These are phyloP conservation scores for Arctium lappa DNA, from an alignment of 129 eudicot genomes.

Conservation along the genomic window DNA sequence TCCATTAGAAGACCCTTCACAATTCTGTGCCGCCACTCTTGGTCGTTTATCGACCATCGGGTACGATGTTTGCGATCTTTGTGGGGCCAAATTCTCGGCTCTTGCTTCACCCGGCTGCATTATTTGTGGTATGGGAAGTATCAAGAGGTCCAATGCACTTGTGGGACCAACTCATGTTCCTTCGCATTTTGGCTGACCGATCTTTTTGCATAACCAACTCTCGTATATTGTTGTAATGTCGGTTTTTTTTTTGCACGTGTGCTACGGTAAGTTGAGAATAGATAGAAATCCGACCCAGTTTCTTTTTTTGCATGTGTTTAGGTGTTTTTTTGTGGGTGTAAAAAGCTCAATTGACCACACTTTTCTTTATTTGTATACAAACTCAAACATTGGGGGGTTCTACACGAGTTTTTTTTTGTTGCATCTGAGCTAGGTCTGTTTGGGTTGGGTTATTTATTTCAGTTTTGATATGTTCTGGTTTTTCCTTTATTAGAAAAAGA, in stretches of 20 bases:
- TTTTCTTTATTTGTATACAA: slow-evolving; percentile 6
- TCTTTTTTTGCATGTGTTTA: no score
- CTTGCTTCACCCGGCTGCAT: slow-evolving; percentile 93
- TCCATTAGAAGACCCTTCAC: slow-evolving; percentile 97
- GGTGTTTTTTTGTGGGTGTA: slow-evolving; percentile 18
- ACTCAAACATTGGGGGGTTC: not conserved
- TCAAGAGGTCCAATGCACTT: slow-evolving; percentile 88
- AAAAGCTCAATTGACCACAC: not conserved
- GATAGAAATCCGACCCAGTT: not conserved
- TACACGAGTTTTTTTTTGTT: slow-evolving; percentile 10
- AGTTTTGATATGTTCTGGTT: not conserved
- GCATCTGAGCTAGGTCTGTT: slow-evolving; percentile 4
- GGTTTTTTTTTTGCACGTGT: not conserved
- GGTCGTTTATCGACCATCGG: slow-evolving; percentile 95
- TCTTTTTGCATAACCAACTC: not conserved
- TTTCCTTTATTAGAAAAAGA: not conserved
- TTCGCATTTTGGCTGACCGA: slow-evolving; percentile 80
- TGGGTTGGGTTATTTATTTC: not conserved
- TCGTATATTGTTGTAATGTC: slow-evolving; percentile 6
- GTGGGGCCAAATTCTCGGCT: slow-evolving; percentile 97
- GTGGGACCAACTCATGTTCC: slow-evolving; percentile 90
- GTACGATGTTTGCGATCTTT: slow-evolving; percentile 92
- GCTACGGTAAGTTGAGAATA: not conserved
- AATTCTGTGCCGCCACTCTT: slow-evolving; percentile 97
- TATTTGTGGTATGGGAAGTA: slow-evolving; percentile 99